These are phyloP conservation scores for Microdochium paspali DNA, from an alignment of 2,329 filamentous ascomycete genomes.

Conservation along the genomic window DNA sequence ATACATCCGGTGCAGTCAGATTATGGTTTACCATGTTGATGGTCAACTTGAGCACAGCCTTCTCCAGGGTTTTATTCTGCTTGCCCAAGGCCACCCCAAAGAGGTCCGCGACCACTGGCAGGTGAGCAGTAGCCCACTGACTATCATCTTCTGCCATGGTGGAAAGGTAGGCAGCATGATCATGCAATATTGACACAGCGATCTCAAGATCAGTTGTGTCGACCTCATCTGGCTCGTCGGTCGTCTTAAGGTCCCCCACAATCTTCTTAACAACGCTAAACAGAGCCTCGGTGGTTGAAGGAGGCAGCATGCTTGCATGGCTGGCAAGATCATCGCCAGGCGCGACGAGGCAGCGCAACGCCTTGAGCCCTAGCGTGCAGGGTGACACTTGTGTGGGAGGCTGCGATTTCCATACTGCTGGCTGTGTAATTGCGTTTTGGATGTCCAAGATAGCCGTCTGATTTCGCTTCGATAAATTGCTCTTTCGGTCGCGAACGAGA, in stretches of 20 bases:
- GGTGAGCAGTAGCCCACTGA: conserved; percentile 37
- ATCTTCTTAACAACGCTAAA: conserved; percentile 1
- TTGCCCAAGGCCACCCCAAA: conserved; percentile 27
- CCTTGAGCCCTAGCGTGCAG: conserved; percentile 35
- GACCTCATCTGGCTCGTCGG: conserved; percentile 3
- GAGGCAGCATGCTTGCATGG: neutral
- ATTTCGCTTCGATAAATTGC: conserved; percentile 59
- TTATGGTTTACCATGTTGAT: conserved; percentile 85
- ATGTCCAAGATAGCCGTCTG: conserved; percentile 47
- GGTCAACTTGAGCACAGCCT: conserved; percentile 57
- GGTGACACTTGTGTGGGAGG: conserved; percentile 40
- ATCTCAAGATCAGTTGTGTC: conserved; percentile 26
- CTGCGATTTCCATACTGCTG: conserved; percentile 51
- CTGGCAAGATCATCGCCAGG: neutral
- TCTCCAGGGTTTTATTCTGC: conserved; percentile 30
- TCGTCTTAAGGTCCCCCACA: conserved; percentile 7
- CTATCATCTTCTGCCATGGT: conserved; percentile 26
- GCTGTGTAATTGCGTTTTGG: conserved; percentile 39
- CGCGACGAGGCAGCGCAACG: conserved; percentile 11
- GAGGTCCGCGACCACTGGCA: conserved; percentile 41
- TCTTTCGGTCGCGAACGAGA: conserved; percentile 54
- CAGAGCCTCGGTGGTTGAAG: neutral
- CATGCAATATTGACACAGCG: conserved; percentile 43
- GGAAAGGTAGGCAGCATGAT: conserved; percentile 38
- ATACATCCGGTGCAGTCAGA: conserved; percentile 54